phyloP scores from a whole-genome alignment of 768 basidiomycete species.

The Xerocomellus chrysenteron region DNA sequence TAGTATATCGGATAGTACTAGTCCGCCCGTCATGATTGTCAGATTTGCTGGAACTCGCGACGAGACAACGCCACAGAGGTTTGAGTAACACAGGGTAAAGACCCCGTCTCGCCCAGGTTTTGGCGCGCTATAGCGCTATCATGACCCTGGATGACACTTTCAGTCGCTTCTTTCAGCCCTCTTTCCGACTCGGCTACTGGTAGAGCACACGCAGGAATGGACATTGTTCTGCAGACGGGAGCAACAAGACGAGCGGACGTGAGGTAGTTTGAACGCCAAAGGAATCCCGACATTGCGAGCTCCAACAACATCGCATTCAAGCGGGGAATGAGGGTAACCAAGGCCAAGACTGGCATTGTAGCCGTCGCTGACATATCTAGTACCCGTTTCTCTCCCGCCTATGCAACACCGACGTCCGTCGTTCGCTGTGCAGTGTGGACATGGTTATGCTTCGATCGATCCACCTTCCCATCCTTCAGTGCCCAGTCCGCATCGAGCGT shows the following conservation, averaged over 20 bases:
- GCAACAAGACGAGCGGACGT: not conserved
- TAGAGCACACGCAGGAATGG: not conserved
- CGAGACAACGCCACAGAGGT: no score
- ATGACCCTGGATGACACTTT: no score
- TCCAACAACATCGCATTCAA: not conserved
- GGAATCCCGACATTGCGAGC: not conserved
- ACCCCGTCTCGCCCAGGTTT: no score
- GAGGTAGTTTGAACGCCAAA: not conserved
- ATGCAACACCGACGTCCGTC: not conserved
- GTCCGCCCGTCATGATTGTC: constrained; percentile 43
- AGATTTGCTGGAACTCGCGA: no score
- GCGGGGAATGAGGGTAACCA: no score
- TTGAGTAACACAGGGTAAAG: no score
- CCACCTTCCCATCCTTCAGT: not conserved
- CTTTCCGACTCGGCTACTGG: no score
- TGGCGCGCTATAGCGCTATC: no score
- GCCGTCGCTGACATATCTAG: not conserved
- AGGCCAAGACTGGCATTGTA: not conserved
- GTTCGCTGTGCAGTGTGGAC: not conserved
- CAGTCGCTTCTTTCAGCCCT: no score
- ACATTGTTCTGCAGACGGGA: not conserved
- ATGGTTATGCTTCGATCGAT: not conserved
- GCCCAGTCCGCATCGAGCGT: constrained; percentile 2
- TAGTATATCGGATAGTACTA: constrained; percentile 54
- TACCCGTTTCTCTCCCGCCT: not conserved